Evolutionary conservation across 2,329 filamentous ascomycete species (phyloP).

Genomic region (Hymenoscyphus fructigenus): DNA sequence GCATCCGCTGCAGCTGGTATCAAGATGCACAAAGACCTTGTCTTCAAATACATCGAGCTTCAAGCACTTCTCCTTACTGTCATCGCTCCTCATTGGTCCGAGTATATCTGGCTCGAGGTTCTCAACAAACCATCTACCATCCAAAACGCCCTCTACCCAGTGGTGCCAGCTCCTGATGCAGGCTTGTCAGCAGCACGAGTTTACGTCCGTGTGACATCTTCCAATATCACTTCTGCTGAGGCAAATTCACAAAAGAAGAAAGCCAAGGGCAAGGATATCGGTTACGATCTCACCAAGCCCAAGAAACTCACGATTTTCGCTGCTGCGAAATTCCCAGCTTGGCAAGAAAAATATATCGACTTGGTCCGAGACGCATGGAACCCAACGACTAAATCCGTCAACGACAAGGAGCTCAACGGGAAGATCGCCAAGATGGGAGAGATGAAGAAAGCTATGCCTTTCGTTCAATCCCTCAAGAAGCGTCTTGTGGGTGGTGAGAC

Average conservation of each 20-base stretch:
- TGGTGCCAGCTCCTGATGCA: constrained; percentile 63
- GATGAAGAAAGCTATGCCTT: constrained; percentile 98
- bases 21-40: constrained; percentile 81
- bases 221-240: constrained; percentile 84
- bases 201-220: constrained; percentile 72
- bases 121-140: constrained; percentile 74
- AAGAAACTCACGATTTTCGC: constrained; percentile 89
- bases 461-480: constrained; percentile 84
- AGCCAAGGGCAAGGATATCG: constrained; percentile 82
- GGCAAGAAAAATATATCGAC: constrained; percentile 90
- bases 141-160: constrained; percentile 76
- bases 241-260: constrained; percentile 82
- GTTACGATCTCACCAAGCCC: constrained; percentile 86
- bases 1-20: constrained; percentile 72
- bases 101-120: constrained; percentile 92
- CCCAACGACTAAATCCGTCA: constrained; percentile 57
- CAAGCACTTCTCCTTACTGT: constrained; percentile 81
- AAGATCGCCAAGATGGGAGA: constrained; percentile 80
- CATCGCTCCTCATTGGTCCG: constrained; percentile 89
- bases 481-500: constrained; percentile 71
- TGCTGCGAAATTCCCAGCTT: constrained; percentile 76
- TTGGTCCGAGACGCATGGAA: constrained; percentile 73
- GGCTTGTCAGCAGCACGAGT: constrained; percentile 74
- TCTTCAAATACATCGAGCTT: constrained; percentile 79
- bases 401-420: constrained; percentile 79